phyloP scores from a whole-genome alignment of 345 rosid species.

The Syzygium grande region DNA sequence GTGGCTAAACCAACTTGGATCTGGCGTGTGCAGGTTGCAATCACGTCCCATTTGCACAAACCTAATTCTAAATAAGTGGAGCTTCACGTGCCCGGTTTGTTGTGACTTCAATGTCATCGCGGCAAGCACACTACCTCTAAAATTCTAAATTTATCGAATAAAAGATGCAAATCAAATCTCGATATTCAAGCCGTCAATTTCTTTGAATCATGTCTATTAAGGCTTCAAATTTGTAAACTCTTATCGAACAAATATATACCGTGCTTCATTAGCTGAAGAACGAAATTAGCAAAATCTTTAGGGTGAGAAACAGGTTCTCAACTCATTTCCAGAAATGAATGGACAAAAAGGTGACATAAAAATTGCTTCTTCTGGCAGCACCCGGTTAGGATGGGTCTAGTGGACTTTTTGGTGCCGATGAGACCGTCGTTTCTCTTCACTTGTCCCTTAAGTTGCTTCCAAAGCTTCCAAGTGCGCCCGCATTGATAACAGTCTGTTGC shows the following conservation, averaged over 20 bases:
- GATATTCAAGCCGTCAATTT: fast-evolving
- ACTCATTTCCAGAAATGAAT: background rate
- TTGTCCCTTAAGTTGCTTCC: background rate
- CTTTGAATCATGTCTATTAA: fast-evolving
- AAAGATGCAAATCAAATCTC: fast-evolving
- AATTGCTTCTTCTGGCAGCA: background rate
- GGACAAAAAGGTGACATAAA: background rate
- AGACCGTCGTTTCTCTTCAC: background rate
- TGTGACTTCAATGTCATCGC: fast-evolving
- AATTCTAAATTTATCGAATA: background rate
- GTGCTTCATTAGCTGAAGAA: fast-evolving
- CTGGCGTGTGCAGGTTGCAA: fast-evolving
- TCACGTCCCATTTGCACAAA: background rate
- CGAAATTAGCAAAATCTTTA: background rate
- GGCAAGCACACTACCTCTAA: fast-evolving
- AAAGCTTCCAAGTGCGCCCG: background rate
- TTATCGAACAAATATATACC: fast-evolving
- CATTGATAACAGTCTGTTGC: background rate
- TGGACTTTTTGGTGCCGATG: background rate
- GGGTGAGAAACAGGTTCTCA: fast-evolving
- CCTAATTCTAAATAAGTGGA: background rate
- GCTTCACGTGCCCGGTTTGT: background rate
- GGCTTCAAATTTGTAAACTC: fast-evolving
- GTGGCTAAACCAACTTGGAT: background rate
- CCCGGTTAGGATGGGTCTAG: background rate